Base-by-base conservation (phyloP, 1,284 basidiomycete species). In the Vanrija sp. region DNA sequence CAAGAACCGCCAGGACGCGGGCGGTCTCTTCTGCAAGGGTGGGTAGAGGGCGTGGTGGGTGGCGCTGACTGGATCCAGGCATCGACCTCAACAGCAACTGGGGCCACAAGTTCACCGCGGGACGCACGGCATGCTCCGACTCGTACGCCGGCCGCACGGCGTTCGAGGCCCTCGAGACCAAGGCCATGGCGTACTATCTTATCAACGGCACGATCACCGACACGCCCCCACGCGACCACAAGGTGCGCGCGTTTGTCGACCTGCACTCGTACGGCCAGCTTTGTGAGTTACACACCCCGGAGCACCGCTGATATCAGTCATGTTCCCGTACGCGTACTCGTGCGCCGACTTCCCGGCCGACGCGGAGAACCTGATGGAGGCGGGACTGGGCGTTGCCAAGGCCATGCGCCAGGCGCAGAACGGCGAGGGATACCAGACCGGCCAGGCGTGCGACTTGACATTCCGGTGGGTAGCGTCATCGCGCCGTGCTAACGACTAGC, bases 241-340 rank as follows among this genome's bases (percentile, higher is more conserved):
- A 57, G 25, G 44, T 85, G 18, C 73, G 69, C 60, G 78, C 80
- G 2, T 91, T 88, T 66, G 59, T 93, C 21, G 89, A 92, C 72
- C 69, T 93, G 55, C 82, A 91, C 63, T 86, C 83, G 63, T 93
- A 91, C 68, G 89, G 89, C 0, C 89, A 94, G 72, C 85, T 89
- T 80, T 71, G 88, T 90, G 65, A 60, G 85, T 80, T 23, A 5
- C 21, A 46, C n/a, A 3, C 21, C 3, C 16, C 9, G n/a, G 6
- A 26, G 3, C n/a, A n/a, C 26, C 38, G 43, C 52, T 26, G 21
- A 49, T 38, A 14, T 19, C 29, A 78, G 76, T 82, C 68, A 81
- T 82, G 78, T 81, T 79, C 68, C 90, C 90, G 0, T 92, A 82
- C 66, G 86, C 88, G 1, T 87, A 84, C 67, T 84, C 85, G 3